A percentile compares a stretch with the other conserved stretches of the same genome.
phyloP scores from a whole-genome alignment of 257 asterid genomes.

The Plantago ovata region DNA sequence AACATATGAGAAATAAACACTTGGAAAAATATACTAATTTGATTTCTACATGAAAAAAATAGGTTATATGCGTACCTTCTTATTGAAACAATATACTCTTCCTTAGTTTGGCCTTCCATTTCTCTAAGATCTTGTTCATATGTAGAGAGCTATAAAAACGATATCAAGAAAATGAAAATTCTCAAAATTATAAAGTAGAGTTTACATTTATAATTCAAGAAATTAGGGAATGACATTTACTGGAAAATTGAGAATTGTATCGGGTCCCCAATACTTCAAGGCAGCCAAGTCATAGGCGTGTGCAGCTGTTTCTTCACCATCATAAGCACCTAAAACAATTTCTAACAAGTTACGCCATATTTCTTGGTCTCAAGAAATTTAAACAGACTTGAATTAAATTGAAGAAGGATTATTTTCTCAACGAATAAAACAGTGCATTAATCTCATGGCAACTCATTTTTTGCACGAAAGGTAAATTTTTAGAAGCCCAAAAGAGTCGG shows the following conservation, averaged over 20 bases:
- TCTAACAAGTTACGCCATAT: no score
- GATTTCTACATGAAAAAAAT: no score
- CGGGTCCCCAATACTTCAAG: conserved; percentile 92
- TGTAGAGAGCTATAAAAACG: conserved; percentile 35
- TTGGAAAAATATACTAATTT: no score
- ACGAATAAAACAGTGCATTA: no score
- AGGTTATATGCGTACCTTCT: conserved; percentile 88
- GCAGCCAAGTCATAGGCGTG: conserved; percentile 99
- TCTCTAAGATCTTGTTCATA: conserved; percentile 69
- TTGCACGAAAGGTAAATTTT: no score
- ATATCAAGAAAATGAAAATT: neutral
- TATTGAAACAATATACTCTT: conserved; percentile 84
- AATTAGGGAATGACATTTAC: conserved; percentile 36
- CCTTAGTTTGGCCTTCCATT: conserved; percentile 82
- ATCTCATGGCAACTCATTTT: no score
- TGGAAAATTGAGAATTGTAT: conserved; percentile 78
- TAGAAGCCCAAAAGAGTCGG: no score
- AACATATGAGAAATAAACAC: no score
- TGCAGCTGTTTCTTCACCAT: conserved; percentile 94
- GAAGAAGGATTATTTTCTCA: no score
- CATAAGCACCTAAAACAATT: conserved; percentile 75
- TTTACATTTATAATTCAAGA: no score
- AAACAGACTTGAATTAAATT: no score
- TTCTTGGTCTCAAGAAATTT: no score
- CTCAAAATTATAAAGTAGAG: neutral